Base-by-base conservation (phyloP, 140 eudicot genomes). In the Flaveria floridana region DNA sequence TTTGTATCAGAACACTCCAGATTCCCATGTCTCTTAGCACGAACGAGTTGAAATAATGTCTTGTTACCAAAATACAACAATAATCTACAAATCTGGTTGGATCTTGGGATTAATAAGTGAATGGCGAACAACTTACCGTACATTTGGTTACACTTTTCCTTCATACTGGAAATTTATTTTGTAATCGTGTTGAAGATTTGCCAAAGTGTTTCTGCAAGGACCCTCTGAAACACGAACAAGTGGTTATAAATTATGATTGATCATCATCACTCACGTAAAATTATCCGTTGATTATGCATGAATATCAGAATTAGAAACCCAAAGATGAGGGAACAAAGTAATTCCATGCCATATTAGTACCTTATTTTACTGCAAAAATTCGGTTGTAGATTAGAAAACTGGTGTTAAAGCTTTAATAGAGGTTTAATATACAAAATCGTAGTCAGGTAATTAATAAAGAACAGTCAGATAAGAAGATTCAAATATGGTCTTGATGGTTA, bases 191-290 rank as follows among this genome's bases (percentile, higher is more conserved):
- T 87, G 93, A 72, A 92, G 82, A 62, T 83, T 76, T 25, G 95
- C 92, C 76, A 92, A 79, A 3, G 91, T 87, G 78, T 82, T 92
- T 79, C 97, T 87, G 87, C 96, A 87, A 23, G 97, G 92, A 28
- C 97, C 97, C 89, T 92, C 97, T 92, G 80, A 66, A 81, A 68
- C 65, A 72, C 26, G 20, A 30, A 34, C 10, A 34, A 11, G 55
- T 21, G 23, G 21, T 61, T 52, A 71, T 71, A 4, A 30, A 4
- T n/a, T 26, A 34, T 2, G 42, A 6, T 69, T 4, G 19, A 66
- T 42, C 53, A 19, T 41, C 51, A 37, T 65, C n/a, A 34, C 26
- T 23, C 50, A 0, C 37, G 23, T 7, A 57, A 58, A 19, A 30
- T 62, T 62, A 11, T 26, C 3, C 65, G 2, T 61, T 61, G 13